Conservation (phyloP, 495 filamentous ascomycete species). For the Penicillium malachiteum region DNA sequence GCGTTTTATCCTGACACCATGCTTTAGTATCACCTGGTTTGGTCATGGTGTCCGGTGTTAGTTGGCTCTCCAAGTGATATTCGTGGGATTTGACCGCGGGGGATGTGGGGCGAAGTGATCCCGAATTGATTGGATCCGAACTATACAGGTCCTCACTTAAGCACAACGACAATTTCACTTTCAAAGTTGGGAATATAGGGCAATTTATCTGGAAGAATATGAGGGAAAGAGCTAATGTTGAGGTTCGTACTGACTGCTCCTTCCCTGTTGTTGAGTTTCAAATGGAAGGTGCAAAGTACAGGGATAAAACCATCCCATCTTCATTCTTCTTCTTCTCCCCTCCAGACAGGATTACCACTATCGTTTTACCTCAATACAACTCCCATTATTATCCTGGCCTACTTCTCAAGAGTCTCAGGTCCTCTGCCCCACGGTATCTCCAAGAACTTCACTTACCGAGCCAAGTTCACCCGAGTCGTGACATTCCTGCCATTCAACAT, state of each 20-base stretch:
- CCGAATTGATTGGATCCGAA: no score
- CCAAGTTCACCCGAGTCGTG: no score
- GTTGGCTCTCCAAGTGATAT: not conserved
- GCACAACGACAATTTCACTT: no score
- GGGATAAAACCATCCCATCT: not conserved
- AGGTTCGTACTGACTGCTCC: not conserved
- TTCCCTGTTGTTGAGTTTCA: not conserved
- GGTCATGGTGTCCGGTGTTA: not conserved
- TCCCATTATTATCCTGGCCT: not conserved
- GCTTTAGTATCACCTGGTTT: not conserved
- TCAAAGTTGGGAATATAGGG: not conserved
- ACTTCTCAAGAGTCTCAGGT: no score
- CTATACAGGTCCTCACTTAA: no score
- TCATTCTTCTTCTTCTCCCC: not conserved
- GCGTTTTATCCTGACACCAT: slow-evolving; percentile 12
- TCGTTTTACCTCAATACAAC: not conserved
- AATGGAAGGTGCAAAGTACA: not conserved
- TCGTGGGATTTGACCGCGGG: slow-evolving; percentile 14
- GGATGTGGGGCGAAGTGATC: not conserved
- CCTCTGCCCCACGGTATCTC: no score
- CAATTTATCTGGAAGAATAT: not conserved
- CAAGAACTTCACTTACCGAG: no score
- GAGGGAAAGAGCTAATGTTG: no score
- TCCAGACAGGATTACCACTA: no score
- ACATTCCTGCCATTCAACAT: not conserved